Evolutionary conservation across 306 rosid genomes (phyloP).

Genomic region (Cucumis cinereus): DNA sequence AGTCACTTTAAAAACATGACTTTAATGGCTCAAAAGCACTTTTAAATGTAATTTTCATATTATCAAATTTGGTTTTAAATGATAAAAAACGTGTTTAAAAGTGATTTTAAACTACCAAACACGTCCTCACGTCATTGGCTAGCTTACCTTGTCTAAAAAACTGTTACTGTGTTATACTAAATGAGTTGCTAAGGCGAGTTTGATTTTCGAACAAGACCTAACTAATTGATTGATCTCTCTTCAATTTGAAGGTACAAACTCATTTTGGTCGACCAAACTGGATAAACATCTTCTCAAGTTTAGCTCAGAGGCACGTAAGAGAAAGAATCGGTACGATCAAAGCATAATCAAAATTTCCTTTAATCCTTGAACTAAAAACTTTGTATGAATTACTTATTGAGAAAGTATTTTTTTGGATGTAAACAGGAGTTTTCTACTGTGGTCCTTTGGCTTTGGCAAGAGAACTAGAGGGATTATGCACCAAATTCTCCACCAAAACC

Average conservation of each 20-base stretch:
- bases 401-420: background rate
- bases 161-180: too few species aligned
- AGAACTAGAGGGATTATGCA: constrained; percentile 50
- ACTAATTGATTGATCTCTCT: too few species aligned
- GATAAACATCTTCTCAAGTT: constrained; percentile 58
- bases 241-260: constrained; percentile 45
- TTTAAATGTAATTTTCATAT: too few species aligned
- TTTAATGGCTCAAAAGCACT: too few species aligned
- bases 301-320: constrained; percentile 55
- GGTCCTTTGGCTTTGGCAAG: constrained; percentile 58
- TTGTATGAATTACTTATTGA: background rate
- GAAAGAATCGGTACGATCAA: constrained; percentile 58
- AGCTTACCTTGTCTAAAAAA: background rate
- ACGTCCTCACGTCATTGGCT: background rate
- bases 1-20: too few species aligned
- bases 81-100: too few species aligned
- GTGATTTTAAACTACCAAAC: too few species aligned
- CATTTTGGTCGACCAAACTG: constrained; percentile 74
- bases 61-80: too few species aligned
- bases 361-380: background rate
- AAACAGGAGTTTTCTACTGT: constrained; percentile 76
- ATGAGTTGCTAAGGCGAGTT: too few species aligned
- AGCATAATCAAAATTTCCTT: background rate
- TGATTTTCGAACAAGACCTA: too few species aligned
- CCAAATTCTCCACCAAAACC: constrained; percentile 71